Conservation (phyloP, 2,329 filamentous ascomycete genomes). For the Coccinonectria pachysandricola region DNA sequence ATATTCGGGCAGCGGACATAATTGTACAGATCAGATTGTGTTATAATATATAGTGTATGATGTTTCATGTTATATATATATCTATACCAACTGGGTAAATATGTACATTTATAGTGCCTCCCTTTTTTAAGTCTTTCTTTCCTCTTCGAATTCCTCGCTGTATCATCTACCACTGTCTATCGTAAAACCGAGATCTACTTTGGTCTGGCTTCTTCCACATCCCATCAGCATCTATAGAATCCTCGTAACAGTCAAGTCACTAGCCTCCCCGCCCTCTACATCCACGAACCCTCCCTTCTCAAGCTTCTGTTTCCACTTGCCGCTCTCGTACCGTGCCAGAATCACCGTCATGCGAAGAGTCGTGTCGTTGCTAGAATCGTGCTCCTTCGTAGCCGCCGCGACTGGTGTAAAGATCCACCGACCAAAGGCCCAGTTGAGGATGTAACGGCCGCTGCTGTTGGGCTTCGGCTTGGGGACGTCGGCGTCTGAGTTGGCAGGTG, state of each 20-base stretch:
- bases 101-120: too few relatives aligned
- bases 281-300: slow-evolving; percentile 46
- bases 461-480: slow-evolving; percentile 27
- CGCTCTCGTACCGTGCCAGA: slow-evolving; percentile 60
- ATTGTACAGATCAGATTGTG: too few relatives aligned
- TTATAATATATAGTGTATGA: too few relatives aligned
- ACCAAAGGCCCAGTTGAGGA: slow-evolving; percentile 97
- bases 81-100: too few relatives aligned
- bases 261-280: slow-evolving; percentile 34
- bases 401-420: slow-evolving; percentile 79
- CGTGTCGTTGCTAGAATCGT: slow-evolving; percentile 44
- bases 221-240: slow-evolving; percentile 28
- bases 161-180: too few relatives aligned
- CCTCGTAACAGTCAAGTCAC: slow-evolving; percentile 41
- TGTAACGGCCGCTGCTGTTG: slow-evolving; percentile 49
- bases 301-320: slow-evolving; percentile 66
- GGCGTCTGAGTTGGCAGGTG: slow-evolving; percentile 41
- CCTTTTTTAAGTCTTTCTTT: too few relatives aligned
- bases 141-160: too few relatives aligned
- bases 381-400: slow-evolving; percentile 32
- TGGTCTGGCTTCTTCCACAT: background rate
- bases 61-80: too few relatives aligned
- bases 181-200: background rate
- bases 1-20: too few relatives aligned
- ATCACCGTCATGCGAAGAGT: slow-evolving; percentile 66